Base-by-base conservation (phyloP, 257 asterid species). In the Rauvolfia tetraphylla region DNA sequence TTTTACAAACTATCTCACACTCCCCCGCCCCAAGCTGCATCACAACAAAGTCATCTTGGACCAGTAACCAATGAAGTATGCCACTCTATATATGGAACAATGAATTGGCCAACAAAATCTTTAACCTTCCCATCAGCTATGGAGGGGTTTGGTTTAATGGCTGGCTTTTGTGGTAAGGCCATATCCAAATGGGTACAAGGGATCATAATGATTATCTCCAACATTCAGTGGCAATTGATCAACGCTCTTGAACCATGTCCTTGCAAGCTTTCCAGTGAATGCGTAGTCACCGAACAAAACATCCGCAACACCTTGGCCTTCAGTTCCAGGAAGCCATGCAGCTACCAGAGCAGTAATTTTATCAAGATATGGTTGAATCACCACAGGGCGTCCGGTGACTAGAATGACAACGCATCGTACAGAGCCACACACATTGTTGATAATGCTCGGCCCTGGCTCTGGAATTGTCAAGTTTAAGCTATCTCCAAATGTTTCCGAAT, bases 181-280 rank as follows among this genome's bases (percentile, higher is more conserved):
- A 69, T 57, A 71, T 31, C 82, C 82, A 62, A 81, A 81, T 20
- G 85, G 82, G 57, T 46, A 81, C 44, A 81, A 48, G 23, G 85
- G 80, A n/a, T 81, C 82, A 63, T 81, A 81, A 78, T 74, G 75
- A 23, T 20, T 58, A 36, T 81, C 85, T 14, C 82, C 85, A 34
- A 81, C 85, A 69, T 81, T 81, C 85, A 81, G 74, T 0, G 85
- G 82, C 51, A 81, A 59, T 39, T 81, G 85, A 78, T 81, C 85
- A 36, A 74, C 85, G 4, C 59, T 78, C 82, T 81, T 81, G 77
- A 81, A 81, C 85, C 85, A 81, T 33, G 82, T 78, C 18, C 57
- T 73, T 10, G 82, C 56, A 74, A 78, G 81, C 67, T 69, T 81
- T 33, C 82, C 82, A 0, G 80, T 74, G 41, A 81, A 81, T 4